Evolutionary conservation across 306 rosid genomes (phyloP), one percentile per base, ranked within the genome.

Genomic region (Ammopiptanthus mongolicus): DNA sequence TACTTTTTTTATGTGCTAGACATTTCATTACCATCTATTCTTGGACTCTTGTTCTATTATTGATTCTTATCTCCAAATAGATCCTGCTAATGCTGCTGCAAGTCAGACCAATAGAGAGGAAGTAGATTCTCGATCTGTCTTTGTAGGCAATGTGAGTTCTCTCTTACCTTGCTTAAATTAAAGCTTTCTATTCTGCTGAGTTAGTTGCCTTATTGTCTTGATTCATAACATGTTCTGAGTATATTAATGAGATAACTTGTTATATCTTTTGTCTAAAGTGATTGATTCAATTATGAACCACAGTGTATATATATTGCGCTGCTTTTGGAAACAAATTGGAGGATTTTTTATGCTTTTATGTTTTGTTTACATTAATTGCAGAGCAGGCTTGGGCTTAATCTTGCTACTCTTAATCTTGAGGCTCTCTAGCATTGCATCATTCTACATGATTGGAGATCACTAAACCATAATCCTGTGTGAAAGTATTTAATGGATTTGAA

Each of bases 141-240:
- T 90, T 86, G 97, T 92, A 42, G 97, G 97, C 87, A 92, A 92
- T 87, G 97, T 92, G 80, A 86, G 96, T 23, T 60, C 17, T 62
- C 80, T 80, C 44, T 62, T 51, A 28, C 78, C 71, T 47, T 80
- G 71, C 67, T 52, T 84, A 34, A 55, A 23, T 57, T 22, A 61
- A 39, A 44, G 46, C 7, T 66, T 51, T 53, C n/a, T 84, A 48
- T 77, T 62, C 36, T 67, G 76, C 19, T 34, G 3, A 37, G 52
- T 70, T 56, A 39, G 31, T 44, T 76, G 34, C 25, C 47, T 66
- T 55, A 22, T 59, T 52, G 13, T 44, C 37, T 15, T 70, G 46
- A 22, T 69, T 65, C 28, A 44, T 76, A 8, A 67, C 44, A 46
- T 55, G 46, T 71, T n/a, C 23, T 13, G 39, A 33, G 36, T 22